Base-by-base conservation (phyloP, 208 protist genomes). In the Crithidia thermophila region DNA sequence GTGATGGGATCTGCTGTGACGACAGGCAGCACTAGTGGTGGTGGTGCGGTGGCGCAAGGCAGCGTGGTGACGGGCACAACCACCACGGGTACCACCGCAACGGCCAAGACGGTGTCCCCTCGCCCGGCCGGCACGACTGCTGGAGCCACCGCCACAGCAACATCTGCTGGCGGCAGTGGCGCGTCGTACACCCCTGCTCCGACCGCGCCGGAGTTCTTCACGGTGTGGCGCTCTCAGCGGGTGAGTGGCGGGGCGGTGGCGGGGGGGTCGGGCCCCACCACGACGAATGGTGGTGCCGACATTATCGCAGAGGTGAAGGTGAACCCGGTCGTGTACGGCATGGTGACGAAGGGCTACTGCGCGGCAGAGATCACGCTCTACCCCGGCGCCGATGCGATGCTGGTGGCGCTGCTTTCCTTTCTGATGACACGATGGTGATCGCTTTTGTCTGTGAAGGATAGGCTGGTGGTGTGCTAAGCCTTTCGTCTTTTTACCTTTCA, bases 321-420 rank as follows among this genome's bases (percentile, higher is more conserved):
- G 28, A 59, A 64, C 47, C 57, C 59, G 4, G 36, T 75, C 21
- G 37, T 50, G 23, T 61, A 72, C 43, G 40, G 70, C 4, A 66
- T 69, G 40, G 57, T 75, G 28, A 34, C 59, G 13, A 84, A 84
- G 63, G 75, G 80, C 30, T 73, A 73, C 42, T 60, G 63, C 37
- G 55, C 89, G 30, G 77, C 69, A 11, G 85, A 94, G 67, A 66
- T 94, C 3, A 76, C 52, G 45, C 40, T 94, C 6, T 73, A 68
- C 36, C 50, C 77, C 0, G 88, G 85, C 16, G 81, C 77, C 0
- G 88, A 94, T 73, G 85, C 81, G 34, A 79, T 94, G 46, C 67
- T 94, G 23, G 75, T 91, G 45, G 73, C 82, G 0, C 33, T 86
- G 25, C 58, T 94, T 57, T 64, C 82, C 6, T 94, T 87, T 63